Evolutionary conservation across 805 yeast species (phyloP), one percentile per base, ranked within the genome.

Genomic region (Candida ipomoeae): DNA sequence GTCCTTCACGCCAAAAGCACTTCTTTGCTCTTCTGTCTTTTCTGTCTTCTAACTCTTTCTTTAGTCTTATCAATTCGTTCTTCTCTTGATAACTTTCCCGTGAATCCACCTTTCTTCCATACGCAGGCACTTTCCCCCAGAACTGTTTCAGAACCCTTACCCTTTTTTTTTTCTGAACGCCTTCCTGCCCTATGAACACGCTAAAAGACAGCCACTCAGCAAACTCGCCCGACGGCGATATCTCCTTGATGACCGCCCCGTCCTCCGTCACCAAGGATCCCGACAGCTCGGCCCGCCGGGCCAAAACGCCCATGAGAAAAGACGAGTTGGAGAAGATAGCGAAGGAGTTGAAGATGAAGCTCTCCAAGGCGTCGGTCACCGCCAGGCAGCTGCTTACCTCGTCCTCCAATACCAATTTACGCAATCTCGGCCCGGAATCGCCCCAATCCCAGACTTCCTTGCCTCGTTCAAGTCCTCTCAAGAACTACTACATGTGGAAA

Each of bases 271-370:
- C 43, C 23, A 54, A 46, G 40, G 55, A 49, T 15, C 40, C 51
- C 20, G 49, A 44, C 42, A 44, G 38, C 23, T 20, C 35, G 37
- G 14, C 43, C 17, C 55, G 49, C 42, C 60, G 58, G 46, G 62
- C 63, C 14, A 71, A 71, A 53, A 66, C 75, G 6, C 68, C 74
- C 20, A 63, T 73, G 57, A 66, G 66, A 52, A 73, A 73, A 56
- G 78, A 72, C 50, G 78, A 73, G 51, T 61, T 73, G 51, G 78
- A 73, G 57, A 66, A 70, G 47, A 73, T 73, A 26, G 78, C 78
- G 52, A 65, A 66, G 48, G 71, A 72, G 58, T 64, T 73, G 54
- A 73, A 73, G 58, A 66, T 63, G 50, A 72, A 71, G 55, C 62
- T 73, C 26, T 68, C 74, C 32, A 66, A 65, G 54, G 78, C 78